These are phyloP conservation scores for Clonostachys solani DNA, from an alignment of 2,329 filamentous ascomycete genomes.

Conservation along the genomic window DNA sequence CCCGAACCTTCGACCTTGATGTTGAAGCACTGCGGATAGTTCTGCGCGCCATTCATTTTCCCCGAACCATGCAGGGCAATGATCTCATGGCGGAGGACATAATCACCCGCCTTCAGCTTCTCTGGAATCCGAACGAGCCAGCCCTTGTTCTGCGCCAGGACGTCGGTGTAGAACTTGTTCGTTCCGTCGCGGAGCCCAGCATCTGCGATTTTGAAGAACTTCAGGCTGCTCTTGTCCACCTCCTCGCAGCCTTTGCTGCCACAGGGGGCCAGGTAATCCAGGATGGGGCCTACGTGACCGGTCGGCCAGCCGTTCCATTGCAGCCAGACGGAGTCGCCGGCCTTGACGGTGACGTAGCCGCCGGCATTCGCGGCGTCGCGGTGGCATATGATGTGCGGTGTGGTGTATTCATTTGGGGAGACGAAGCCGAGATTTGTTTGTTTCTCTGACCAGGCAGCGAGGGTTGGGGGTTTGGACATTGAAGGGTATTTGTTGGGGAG, in stretches of 20 bases:
- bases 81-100: slow-evolving; percentile 45
- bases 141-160: slow-evolving; percentile 30
- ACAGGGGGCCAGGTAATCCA: slow-evolving; percentile 58
- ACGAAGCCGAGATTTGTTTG: slow-evolving; percentile 40
- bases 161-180: slow-evolving; percentile 38
- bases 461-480: neutral
- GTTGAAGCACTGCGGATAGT: slow-evolving; percentile 43
- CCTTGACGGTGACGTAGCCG: slow-evolving; percentile 24
- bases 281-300: slow-evolving; percentile 43
- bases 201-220: slow-evolving; percentile 57
- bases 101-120: slow-evolving; percentile 24
- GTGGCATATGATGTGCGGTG: slow-evolving; percentile 38
- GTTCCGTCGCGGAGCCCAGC: slow-evolving; percentile 16
- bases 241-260: slow-evolving; percentile 43
- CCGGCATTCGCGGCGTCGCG: slow-evolving; percentile 26
- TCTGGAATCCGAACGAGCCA: slow-evolving; percentile 20
- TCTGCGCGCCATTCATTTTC: slow-evolving; percentile 36
- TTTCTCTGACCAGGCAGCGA: slow-evolving; percentile 1
- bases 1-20: slow-evolving; percentile 33
- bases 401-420: slow-evolving; percentile 24
- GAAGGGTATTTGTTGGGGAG: neutral
- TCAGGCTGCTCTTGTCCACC: slow-evolving; percentile 44
- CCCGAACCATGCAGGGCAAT: slow-evolving; percentile 37
- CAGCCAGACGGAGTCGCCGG: slow-evolving; percentile 28
- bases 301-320: slow-evolving; percentile 33